Conservation (phyloP, 202 grass and related monocot species). For the Panicum hallii region DNA sequence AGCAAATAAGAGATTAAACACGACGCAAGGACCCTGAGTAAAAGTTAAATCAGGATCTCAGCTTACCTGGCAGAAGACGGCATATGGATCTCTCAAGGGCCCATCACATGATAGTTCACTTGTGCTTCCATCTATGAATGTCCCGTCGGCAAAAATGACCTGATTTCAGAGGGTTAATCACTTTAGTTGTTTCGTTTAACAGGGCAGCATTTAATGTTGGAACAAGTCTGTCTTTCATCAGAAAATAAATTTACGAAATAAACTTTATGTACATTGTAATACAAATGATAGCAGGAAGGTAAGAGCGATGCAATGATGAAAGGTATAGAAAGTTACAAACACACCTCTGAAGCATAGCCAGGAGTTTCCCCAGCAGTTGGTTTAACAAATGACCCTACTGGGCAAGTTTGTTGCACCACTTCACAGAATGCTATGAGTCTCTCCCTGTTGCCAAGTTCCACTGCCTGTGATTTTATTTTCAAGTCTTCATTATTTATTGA, state of each 20-base stretch:
- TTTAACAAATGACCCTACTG: conserved; percentile 84
- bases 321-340: neutral
- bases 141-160: conserved; percentile 96
- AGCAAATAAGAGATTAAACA: neutral
- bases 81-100: conserved; percentile 89
- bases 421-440: conserved; percentile 86
- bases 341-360: conserved; percentile 97
- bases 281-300: neutral
- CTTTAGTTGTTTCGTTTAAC: neutral
- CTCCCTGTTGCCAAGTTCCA: conserved; percentile 79
- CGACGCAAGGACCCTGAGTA: neutral
- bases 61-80: conserved; percentile 91
- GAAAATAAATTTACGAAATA: conserved; percentile 8
- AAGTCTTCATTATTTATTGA: neutral
- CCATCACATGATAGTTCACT: conserved; percentile 96
- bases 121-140: conserved; percentile 95
- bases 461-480: conserved; percentile 62
- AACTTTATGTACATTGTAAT: neutral
- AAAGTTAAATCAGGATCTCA: conserved; percentile 3
- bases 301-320: conserved; percentile 3
- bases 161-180: conserved; percentile 46
- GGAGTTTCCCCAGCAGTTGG: conserved; percentile 89
- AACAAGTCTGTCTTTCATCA: neutral
- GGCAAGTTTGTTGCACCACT: conserved; percentile 86
- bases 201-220: neutral